Base-by-base conservation (phyloP, 2,329 filamentous ascomycete genomes). In the Gnomoniopsis sp. region DNA sequence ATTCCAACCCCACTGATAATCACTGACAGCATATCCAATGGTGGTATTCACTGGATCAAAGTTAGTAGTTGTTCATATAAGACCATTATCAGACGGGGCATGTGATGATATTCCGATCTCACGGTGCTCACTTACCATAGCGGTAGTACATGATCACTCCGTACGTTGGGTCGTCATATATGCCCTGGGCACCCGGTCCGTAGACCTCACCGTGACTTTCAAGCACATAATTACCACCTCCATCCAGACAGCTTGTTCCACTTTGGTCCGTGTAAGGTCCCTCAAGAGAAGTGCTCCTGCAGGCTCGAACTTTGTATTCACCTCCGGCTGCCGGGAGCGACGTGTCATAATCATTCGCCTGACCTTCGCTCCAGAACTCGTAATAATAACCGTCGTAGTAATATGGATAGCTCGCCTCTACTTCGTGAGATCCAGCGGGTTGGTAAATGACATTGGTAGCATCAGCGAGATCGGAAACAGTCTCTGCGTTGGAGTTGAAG, bases 261-360 rank as follows among this genome's bases (percentile, higher is more conserved):
- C 67, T 68, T 56, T 77, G 71, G 64, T 89, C 87, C 26, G 79
- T 81, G 65, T 85, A 89, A 1, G 74, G 74, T 0, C 84, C 77
- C 0, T 75, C 81, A 2, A 79, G 74, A 6, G 71, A 75, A 1
- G 70, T 75, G 3, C 80, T 83, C 33, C 85, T 74, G 72, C 87
- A 89, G 33, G 86, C 84, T 65, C 80, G 81, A 67, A 89, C 85
- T 67, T 82, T 82, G 69, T 89, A 89, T 70, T 88, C 87, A n/a
- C 74, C 72, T 3, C 86, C 86, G 0, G 74, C 55, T 0, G 83
- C 77, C 0, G 86, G 84, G 53, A 68, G 72, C 53, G 65, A 73
- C 15, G 67, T 69, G 63, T 86, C 80, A 62, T 83, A 86, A 17
- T 74, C 76, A 61, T 87, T 89, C 74, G 86, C 89, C 33, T 74